These are phyloP conservation scores for Magnolia officinalis DNA, from an alignment of 164 flowering plant species.

Conservation along the genomic window DNA sequence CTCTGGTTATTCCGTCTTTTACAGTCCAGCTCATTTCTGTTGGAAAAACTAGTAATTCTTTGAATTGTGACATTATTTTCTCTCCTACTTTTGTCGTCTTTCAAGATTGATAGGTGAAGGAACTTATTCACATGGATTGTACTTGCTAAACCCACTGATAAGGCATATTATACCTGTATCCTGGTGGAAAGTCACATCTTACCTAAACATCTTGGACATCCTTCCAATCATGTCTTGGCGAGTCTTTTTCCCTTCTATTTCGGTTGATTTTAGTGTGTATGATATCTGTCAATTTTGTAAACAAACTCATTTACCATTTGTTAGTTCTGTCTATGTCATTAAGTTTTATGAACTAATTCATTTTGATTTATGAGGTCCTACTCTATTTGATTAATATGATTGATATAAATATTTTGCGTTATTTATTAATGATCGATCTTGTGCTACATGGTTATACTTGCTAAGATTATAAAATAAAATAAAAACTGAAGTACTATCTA, in stretches of 20 bases:
- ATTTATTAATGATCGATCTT: conserved; percentile 4
- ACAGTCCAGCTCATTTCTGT: neutral
- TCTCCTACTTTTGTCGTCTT: neutral
- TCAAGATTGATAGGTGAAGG: neutral
- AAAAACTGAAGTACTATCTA: neutral
- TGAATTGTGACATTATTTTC: conserved; percentile 11
- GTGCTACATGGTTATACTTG: conserved; percentile 3
- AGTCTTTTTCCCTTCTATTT: too few relatives aligned
- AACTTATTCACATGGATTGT: neutral
- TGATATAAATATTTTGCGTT: conserved; percentile 1
- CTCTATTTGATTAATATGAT: neutral
- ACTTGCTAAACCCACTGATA: neutral
- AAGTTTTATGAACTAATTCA: too few relatives aligned
- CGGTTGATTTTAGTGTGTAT: too few relatives aligned
- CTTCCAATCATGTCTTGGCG: too few relatives aligned
- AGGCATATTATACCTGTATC: too few relatives aligned
- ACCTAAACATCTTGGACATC: too few relatives aligned
- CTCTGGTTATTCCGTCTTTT: neutral
- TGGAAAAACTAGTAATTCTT: neutral
- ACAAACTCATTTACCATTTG: too few relatives aligned
- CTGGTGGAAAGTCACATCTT: too few relatives aligned
- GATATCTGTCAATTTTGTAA: too few relatives aligned
- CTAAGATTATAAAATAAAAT: neutral
- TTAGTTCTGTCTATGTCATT: too few relatives aligned
- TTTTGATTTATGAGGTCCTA: neutral